Evolutionary conservation across 768 basidiomycete species (phyloP).

Genomic region (Boletus pseudo-olivaceus): DNA sequence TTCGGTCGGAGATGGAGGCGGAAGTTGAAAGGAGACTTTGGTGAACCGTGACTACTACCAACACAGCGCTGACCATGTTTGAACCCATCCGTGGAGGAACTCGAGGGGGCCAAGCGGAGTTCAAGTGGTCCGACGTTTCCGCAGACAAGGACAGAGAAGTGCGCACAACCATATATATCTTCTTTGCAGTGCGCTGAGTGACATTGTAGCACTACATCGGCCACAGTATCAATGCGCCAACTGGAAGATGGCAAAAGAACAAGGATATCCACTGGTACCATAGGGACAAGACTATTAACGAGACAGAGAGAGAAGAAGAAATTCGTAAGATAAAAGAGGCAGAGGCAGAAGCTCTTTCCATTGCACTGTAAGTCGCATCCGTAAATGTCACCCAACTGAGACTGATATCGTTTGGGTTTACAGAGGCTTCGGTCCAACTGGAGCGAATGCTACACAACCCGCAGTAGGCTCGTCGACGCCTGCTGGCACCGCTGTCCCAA

Average conservation of each 20-base stretch:
- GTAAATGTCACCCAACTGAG: background rate
- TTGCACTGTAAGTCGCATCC: slow-evolving; percentile 60
- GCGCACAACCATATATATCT: slow-evolving; percentile 7
- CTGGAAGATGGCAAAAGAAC: slow-evolving; percentile 96
- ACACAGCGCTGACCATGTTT: slow-evolving; percentile 44
- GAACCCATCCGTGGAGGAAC: slow-evolving; percentile 88
- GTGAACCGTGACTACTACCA: background rate
- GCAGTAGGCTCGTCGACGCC: slow-evolving; percentile 16
- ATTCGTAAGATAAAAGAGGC: slow-evolving; percentile 79
- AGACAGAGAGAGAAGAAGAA: slow-evolving; percentile 62
- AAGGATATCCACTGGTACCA: slow-evolving; percentile 96
- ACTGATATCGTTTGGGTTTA: slow-evolving; percentile 12
- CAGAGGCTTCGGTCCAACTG: slow-evolving; percentile 70
- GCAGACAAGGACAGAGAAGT: slow-evolving; percentile 94
- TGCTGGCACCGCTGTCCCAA: slow-evolving; percentile 12
- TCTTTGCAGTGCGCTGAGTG: background rate
- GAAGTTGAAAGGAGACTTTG: slow-evolving; percentile 6
- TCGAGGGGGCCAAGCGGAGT: slow-evolving; percentile 86
- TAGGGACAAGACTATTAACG: slow-evolving; percentile 49
- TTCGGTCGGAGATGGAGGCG: slow-evolving; percentile 22
- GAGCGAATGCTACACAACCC: slow-evolving; percentile 32
- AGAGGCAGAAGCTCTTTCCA: slow-evolving; percentile 83
- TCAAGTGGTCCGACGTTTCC: slow-evolving; percentile 88
- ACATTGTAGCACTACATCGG: slow-evolving; percentile 82
- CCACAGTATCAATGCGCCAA: slow-evolving; percentile 91